Conservation (phyloP, 306 rosid genomes). For the Erythrophleum fordii region DNA sequence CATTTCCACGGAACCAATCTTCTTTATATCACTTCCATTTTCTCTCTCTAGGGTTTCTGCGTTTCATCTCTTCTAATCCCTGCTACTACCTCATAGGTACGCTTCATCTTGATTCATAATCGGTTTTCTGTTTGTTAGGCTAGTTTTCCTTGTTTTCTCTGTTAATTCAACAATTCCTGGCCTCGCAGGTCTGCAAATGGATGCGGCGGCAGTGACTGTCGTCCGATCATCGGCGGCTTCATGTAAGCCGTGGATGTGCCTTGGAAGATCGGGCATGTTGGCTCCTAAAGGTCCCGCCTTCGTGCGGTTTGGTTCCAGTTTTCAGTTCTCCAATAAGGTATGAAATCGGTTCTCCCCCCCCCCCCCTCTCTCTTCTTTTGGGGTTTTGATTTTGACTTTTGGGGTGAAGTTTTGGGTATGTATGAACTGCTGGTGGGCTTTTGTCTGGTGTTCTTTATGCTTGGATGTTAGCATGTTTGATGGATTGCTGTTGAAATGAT, state of each 20-base stretch:
- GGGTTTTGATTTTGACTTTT: not conserved
- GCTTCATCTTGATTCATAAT: not conserved
- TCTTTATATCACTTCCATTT: not conserved
- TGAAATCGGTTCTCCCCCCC: constrained; percentile 2
- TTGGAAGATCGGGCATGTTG: constrained; percentile 43
- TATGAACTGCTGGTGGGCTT: not conserved
- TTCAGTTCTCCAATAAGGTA: constrained; percentile 59
- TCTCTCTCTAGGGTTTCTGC: constrained; percentile 29
- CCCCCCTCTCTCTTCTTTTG: too few relatives aligned
- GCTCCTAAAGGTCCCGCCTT: constrained; percentile 40
- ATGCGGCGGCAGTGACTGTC: constrained; percentile 49
- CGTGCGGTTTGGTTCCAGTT: constrained; percentile 40
- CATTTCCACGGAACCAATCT: not conserved
- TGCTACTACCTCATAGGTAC: constrained; percentile 7
- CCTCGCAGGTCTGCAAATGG: constrained; percentile 56
- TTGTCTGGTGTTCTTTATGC: not conserved
- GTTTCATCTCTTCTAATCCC: not conserved
- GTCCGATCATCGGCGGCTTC: constrained; percentile 51
- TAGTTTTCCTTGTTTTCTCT: not conserved
- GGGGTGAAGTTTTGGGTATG: not conserved
- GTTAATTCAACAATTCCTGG: not conserved
- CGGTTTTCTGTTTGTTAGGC: not conserved
- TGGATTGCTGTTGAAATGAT: not conserved
- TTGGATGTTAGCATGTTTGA: constrained; percentile 15
- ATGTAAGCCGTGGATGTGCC: constrained; percentile 30